Percentiles rank a stretch among this genome's conserved stretches.
phyloP scores from a whole-genome alignment of 2,329 filamentous ascomycete genomes.

The Fusarium odoratissimum region DNA sequence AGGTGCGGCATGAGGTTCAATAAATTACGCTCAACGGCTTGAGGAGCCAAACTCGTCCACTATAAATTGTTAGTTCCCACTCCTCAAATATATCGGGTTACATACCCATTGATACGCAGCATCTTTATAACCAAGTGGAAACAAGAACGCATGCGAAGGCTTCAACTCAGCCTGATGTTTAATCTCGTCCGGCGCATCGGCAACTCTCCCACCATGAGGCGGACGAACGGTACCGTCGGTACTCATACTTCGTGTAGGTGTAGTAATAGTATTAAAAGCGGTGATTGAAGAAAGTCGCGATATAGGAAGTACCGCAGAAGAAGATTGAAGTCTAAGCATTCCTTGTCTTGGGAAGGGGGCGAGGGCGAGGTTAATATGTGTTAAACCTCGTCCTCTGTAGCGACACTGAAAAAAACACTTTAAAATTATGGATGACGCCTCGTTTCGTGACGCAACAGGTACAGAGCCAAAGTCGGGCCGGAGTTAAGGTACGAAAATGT shows the following conservation, averaged over 20 bases:
- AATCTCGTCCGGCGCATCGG: constrained; percentile 38
- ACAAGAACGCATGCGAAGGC: constrained; percentile 61
- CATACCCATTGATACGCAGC: constrained; percentile 91
- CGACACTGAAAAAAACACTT: constrained; percentile 20
- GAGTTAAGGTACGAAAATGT: constrained; percentile 40
- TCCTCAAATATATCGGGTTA: not conserved
- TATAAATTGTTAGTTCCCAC: constrained; percentile 48
- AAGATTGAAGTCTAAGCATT: constrained; percentile 60
- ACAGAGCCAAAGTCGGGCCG: constrained; percentile 18
- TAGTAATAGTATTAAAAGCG: constrained; percentile 40
- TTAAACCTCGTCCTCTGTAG: constrained; percentile 37
- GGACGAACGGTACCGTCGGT: constrained; percentile 47
- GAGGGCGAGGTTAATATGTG: constrained; percentile 37
- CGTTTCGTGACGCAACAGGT: constrained; percentile 25
- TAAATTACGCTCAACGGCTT: constrained; percentile 87
- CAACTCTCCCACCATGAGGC: constrained; percentile 30
- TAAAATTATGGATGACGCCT: constrained; percentile 44
- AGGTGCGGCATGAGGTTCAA: constrained; percentile 88
- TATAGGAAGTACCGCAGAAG: constrained; percentile 54
- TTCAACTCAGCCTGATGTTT: constrained; percentile 46
- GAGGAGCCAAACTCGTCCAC: constrained; percentile 89
- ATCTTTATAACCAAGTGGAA: constrained; percentile 92
- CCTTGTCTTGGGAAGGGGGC: constrained; percentile 45
- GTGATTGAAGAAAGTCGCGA: constrained; percentile 53
- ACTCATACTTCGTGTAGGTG: constrained; percentile 48